A percentile compares a stretch with the other conserved stretches of the same genome.
phyloP scores from a whole-genome alignment of 352 stramenopile genomes.

The Phytophthora uliginosa region DNA sequence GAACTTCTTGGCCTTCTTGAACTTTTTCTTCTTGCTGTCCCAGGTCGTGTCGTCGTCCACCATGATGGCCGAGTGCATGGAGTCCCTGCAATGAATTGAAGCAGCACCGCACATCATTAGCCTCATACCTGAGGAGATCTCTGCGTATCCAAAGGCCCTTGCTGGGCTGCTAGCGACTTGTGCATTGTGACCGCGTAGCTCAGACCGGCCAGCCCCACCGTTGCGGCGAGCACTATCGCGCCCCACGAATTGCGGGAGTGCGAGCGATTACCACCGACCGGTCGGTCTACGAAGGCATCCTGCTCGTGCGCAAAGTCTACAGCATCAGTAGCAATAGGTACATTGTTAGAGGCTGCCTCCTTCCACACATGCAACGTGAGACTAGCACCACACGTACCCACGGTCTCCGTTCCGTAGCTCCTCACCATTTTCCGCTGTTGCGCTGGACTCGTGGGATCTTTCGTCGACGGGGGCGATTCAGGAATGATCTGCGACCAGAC shows the following conservation, averaged over 20 bases:
- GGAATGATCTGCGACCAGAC: conserved; percentile 29
- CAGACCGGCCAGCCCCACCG: conserved; percentile 11
- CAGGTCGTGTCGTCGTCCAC: conserved; percentile 33
- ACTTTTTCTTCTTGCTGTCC: conserved; percentile 24
- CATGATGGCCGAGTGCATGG: conserved; percentile 51
- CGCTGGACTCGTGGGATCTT: conserved; percentile 13
- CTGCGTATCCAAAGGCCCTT: background rate
- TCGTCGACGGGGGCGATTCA: conserved; percentile 4
- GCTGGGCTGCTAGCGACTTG: conserved; percentile 18
- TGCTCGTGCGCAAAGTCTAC: conserved; percentile 14
- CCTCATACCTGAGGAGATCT: background rate
- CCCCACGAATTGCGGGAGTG: conserved; percentile 6
- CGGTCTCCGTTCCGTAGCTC: conserved; percentile 1
- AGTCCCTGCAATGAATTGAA: conserved; percentile 27
- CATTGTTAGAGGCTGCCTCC: no score
- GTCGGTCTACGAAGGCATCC: conserved; percentile 13
- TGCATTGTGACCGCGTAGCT: conserved; percentile 23
- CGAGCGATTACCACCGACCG: background rate
- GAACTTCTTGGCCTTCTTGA: conserved; percentile 31
- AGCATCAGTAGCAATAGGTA: conserved; percentile 12
- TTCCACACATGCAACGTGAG: no score
- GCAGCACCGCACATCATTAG: background rate
- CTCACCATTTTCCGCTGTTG: conserved; percentile 26
- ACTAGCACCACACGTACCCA: background rate
- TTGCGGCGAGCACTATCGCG: background rate